A percentile compares a stretch with the other conserved stretches of the same genome.
Evolutionary conservation across 2,329 filamentous ascomycete genomes (phyloP).

Genomic region (Teratosphaeria zuluensis): DNA sequence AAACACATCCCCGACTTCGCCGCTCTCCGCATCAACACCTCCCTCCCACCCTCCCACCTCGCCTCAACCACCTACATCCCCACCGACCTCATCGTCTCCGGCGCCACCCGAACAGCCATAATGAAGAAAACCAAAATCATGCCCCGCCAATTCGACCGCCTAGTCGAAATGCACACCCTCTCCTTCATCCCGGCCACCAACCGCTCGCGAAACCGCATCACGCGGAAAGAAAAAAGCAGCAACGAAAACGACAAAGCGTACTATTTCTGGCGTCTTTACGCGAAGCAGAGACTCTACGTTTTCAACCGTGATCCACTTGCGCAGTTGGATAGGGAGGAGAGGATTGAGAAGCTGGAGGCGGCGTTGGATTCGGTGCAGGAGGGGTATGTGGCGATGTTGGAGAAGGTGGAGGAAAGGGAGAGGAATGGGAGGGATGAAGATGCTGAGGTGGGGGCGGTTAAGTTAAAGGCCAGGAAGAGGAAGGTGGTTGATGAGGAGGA

Average conservation of each 20-base stretch:
- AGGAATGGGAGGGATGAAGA: constrained; percentile 1
- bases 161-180: constrained; percentile 66
- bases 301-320: constrained; percentile 64
- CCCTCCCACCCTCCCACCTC: constrained; percentile 40
- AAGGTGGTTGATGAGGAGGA: constrained; percentile 3
- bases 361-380: constrained; percentile 58
- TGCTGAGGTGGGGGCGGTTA: not conserved
- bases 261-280: constrained; percentile 61
- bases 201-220: constrained; percentile 39
- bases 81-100: constrained; percentile 48
- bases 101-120: constrained; percentile 45
- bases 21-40: constrained; percentile 40
- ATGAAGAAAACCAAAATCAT: constrained; percentile 59
- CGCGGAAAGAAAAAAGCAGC: constrained; percentile 36
- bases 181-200: constrained; percentile 42
- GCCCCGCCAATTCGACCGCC: constrained; percentile 62
- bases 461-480: constrained; percentile 3
- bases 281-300: constrained; percentile 67
- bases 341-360: constrained; percentile 62
- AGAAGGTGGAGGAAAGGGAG: constrained; percentile 32
- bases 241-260: constrained; percentile 53
- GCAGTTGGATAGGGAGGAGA: constrained; percentile 58
- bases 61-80: constrained; percentile 43
- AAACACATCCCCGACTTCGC: constrained; percentile 28
- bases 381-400: constrained; percentile 61